Evolutionary conservation across 257 asterid species (phyloP).

Genomic region (Agastache rugosa): DNA sequence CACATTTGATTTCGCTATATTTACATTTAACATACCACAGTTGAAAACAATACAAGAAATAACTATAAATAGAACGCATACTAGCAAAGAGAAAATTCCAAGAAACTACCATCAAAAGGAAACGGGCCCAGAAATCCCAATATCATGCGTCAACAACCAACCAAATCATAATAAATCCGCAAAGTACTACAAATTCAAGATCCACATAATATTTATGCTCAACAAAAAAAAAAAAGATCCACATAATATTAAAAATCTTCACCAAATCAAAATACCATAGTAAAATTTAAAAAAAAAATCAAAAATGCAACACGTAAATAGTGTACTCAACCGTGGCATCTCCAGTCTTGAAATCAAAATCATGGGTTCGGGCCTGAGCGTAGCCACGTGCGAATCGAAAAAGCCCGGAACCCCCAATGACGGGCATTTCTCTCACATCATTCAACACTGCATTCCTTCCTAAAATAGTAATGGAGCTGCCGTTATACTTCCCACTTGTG

Average conservation of each 20-base stretch:
- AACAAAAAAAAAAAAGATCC: neutral
- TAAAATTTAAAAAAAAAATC: neutral
- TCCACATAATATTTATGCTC: neutral
- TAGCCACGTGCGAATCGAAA: conserved; percentile 69
- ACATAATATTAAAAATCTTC: neutral
- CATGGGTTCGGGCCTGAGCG: conserved; percentile 61
- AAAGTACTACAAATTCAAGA: neutral
- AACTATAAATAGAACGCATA: neutral
- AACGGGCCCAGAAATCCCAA: neutral
- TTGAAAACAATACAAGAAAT: no score
- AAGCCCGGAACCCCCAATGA: conserved; percentile 74
- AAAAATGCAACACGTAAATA: conserved; percentile 55
- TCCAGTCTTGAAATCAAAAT: conserved; percentile 44
- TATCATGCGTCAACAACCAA: neutral
- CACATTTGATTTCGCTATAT: neutral
- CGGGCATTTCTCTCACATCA: conserved; percentile 69
- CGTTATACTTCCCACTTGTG: conserved; percentile 55
- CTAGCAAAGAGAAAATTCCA: neutral
- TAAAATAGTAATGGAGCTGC: conserved; percentile 55
- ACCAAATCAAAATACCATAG: neutral
- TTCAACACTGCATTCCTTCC: conserved; percentile 59
- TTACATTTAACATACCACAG: neutral
- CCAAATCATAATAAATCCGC: neutral
- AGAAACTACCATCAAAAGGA: neutral
- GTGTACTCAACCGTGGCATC: conserved; percentile 70